A percentile compares a stretch with the other conserved stretches of the same genome.
These are phyloP conservation scores for Spathaspora sp. DNA, from an alignment of 805 yeast genomes.

Conservation along the genomic window DNA sequence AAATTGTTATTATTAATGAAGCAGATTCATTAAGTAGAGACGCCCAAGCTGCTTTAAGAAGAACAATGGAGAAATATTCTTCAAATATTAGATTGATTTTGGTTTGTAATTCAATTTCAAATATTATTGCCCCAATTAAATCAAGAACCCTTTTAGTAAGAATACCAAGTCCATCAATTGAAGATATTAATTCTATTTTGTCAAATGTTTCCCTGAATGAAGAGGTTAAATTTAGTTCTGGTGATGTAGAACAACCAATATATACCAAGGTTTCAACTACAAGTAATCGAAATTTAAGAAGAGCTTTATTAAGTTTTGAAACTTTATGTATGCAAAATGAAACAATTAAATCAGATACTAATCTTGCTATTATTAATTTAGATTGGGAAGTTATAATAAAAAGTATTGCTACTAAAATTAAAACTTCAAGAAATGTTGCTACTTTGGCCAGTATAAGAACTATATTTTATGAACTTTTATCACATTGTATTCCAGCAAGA, in stretches of 20 bases:
- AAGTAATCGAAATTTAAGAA: constrained; percentile 71
- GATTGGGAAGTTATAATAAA: constrained; percentile 89
- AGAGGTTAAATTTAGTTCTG: constrained; percentile 32
- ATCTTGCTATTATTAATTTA: constrained; percentile 52
- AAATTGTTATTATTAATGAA: constrained; percentile 83
- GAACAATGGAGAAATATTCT: constrained; percentile 95
- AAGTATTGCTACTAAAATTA: constrained; percentile 58
- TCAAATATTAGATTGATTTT: constrained; percentile 78
- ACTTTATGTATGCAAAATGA: constrained; percentile 74
- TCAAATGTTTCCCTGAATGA: constrained; percentile 57
- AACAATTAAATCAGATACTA: constrained; percentile 28
- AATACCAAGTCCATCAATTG: constrained; percentile 71
- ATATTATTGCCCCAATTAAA: constrained; percentile 89
- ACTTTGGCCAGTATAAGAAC: constrained; percentile 59
- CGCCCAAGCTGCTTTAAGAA: constrained; percentile 92
- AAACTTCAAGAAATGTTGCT: constrained; percentile 61
- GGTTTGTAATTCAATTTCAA: constrained; percentile 85
- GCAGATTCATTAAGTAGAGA: constrained; percentile 88
- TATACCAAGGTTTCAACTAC: constrained; percentile 50
- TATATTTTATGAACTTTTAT: constrained; percentile 73
- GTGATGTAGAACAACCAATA: constrained; percentile 24
- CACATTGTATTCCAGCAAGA: constrained; percentile 92
- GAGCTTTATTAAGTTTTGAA: constrained; percentile 75
- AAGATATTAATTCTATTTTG: constrained; percentile 58
- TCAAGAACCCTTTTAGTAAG: constrained; percentile 89